phyloP scores from a whole-genome alignment of 2,329 filamentous ascomycete genomes.

The Apiospora hydei region DNA sequence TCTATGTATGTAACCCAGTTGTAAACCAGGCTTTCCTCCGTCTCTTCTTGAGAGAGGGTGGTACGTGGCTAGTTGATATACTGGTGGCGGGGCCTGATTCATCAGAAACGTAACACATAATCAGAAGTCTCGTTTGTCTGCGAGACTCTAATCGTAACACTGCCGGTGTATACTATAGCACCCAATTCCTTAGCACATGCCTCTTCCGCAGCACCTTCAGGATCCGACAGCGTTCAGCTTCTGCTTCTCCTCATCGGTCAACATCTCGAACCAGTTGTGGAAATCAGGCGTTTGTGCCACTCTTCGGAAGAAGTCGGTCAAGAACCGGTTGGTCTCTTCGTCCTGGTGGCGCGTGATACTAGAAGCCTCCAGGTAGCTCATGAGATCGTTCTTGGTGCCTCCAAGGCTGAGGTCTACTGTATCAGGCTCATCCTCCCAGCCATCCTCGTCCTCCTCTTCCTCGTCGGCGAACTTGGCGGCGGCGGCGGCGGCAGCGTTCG shows the following conservation, averaged over 20 bases:
- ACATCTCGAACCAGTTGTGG: slow-evolving; percentile 62
- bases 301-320: slow-evolving; percentile 80
- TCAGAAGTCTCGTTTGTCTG: not conserved
- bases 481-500: slow-evolving; percentile 63
- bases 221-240: slow-evolving; percentile 53
- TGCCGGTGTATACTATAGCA: not conserved
- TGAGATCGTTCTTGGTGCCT: slow-evolving; percentile 76
- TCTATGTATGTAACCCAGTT: not conserved
- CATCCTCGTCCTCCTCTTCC: slow-evolving; percentile 74
- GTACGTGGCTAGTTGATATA: not conserved
- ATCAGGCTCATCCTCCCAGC: slow-evolving; percentile 88
- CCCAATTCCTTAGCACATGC: not conserved
- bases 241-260: slow-evolving; percentile 62
- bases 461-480: slow-evolving; percentile 64
- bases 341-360: slow-evolving; percentile 71
- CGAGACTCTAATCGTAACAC: not conserved
- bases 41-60: not conserved
- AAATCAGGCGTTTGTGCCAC: slow-evolving; percentile 62
- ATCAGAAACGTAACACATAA: not conserved
- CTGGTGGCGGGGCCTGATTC: not conserved
- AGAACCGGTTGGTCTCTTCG: slow-evolving; percentile 87
- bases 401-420: slow-evolving; percentile 78
- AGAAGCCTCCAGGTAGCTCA: slow-evolving; percentile 73
- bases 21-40: not conserved
- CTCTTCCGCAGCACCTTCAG: not conserved